Conservation (phyloP, 176 grass and related monocot genomes). For the Oryza coarctata region DNA sequence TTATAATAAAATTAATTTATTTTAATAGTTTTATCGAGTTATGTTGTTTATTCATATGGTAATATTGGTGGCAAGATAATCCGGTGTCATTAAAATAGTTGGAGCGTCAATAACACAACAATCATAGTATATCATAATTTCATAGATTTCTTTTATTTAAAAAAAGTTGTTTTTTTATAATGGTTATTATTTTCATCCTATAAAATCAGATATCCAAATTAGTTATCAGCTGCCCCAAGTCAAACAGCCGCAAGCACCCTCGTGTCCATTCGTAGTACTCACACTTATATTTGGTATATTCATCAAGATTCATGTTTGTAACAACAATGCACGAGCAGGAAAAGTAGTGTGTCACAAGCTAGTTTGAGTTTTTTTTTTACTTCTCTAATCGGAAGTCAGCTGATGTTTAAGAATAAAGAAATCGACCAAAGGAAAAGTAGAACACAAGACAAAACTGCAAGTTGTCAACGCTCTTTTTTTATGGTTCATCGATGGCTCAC, state of each 20-base stretch:
- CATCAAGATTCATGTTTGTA: background rate
- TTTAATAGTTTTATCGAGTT: too few relatives aligned
- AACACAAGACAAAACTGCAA: background rate
- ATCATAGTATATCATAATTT: too few relatives aligned
- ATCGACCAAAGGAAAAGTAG: background rate
- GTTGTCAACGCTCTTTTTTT: background rate
- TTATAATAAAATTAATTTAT: too few relatives aligned
- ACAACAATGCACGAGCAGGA: background rate
- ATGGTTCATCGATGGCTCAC: too few relatives aligned
- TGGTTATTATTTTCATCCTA: too few relatives aligned
- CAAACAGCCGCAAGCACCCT: background rate
- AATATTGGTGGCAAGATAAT: too few relatives aligned
- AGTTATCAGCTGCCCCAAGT: background rate
- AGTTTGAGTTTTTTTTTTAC: background rate
- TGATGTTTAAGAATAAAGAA: background rate
- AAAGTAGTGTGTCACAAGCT: background rate
- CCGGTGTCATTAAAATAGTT: too few relatives aligned
- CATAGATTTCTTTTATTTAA: too few relatives aligned
- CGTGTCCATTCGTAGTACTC: background rate
- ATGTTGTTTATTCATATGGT: too few relatives aligned
- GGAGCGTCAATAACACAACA: too few relatives aligned
- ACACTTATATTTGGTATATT: background rate
- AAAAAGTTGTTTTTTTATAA: too few relatives aligned
- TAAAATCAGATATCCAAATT: too few relatives aligned
- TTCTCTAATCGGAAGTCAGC: background rate